Percentiles rank a stretch among this genome's conserved stretches.
phyloP scores from a whole-genome alignment of 768 basidiomycete genomes.

The Amanita fuliginea region DNA sequence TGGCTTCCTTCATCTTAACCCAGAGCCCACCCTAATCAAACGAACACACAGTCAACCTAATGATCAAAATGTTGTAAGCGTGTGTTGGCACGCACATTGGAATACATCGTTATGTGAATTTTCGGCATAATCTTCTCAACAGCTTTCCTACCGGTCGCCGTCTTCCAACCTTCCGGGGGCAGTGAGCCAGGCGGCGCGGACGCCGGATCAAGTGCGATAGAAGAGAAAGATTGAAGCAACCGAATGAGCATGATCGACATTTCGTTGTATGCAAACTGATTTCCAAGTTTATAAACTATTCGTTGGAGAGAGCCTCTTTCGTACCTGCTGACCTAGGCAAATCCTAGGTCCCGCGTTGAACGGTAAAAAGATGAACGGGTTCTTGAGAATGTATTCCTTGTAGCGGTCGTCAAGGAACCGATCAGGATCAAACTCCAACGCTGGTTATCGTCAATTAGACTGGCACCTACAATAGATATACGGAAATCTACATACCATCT shows the following conservation, averaged over 20 bases:
- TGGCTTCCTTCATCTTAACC: constrained; percentile 33
- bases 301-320: neutral
- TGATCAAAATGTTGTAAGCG: neutral
- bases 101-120: constrained; percentile 45
- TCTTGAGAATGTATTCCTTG: constrained; percentile 48
- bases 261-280: constrained; percentile 48
- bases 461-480: neutral
- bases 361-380: constrained; percentile 62
- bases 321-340: constrained; percentile 49
- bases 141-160: constrained; percentile 32
- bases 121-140: constrained; percentile 42
- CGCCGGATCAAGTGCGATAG: constrained; percentile 33
- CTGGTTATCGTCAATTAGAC: constrained; percentile 18
- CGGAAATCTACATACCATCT: constrained; percentile 34
- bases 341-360: constrained; percentile 53
- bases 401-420: constrained; percentile 58
- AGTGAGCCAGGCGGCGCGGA: constrained; percentile 30
- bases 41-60: neutral
- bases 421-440: constrained; percentile 60
- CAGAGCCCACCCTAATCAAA: constrained; percentile 38
- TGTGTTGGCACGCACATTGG: constrained; percentile 18
- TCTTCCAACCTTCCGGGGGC: constrained; percentile 37
- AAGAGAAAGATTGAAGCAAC: constrained; percentile 45
- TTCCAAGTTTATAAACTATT: neutral
- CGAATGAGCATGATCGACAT: constrained; percentile 56